Evolutionary conservation across 2,329 filamentous ascomycete species (phyloP), one percentile per base, ranked within the genome.

Genomic region (Xylariaceae sp.): DNA sequence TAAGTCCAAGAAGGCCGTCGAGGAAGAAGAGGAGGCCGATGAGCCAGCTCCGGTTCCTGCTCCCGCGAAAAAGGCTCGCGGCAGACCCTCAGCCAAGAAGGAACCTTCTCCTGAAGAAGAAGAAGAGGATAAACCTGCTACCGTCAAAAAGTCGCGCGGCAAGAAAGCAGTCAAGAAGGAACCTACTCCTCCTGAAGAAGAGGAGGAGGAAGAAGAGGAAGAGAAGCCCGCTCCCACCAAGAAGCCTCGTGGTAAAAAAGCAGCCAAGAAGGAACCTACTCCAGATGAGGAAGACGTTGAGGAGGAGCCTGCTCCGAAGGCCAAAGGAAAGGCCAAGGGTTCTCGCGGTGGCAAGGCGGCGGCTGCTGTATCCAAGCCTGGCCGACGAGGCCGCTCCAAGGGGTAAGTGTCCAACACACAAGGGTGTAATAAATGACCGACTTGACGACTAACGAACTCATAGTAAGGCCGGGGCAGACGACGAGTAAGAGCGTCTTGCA

Each of bases 121-220:
- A 2, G 50, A 43, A 15, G 29, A 43, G 9, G 38, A 45, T 26
- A 38, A 46, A 34, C 38, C 42, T n/a, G 41, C 40, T 19, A 41
- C 59, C 36, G 55, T 53, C 15, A 64, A 64, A 50, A 65, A 61
- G 36, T 50, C 49, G 17, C 48, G 49, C 12, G 52, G 42, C 22
- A 55, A 52, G 43, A 58, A 57, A 44, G 49, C 47, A 7, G 45
- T 44, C 9, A 51, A 52, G 35, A 55, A 54, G 39, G 50, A 47
- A 9, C 45, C 50, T 19, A 41, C 50, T 11, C 44, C 48, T 12
- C 38, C 45, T 22, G 51, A 52, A 11, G 47, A 48, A 11, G 43
- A 47, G 38, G 42, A 12, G 47, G 51, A 53, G 35, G 46, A 34
- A 9, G 47, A 54, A 2, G 50, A 43, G n/a, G 29, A 43, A 12